Percentiles rank a stretch among this genome's conserved stretches.
These are phyloP conservation scores for Ascoidea asiatica DNA, from an alignment of 805 yeast genomes.

Conservation along the genomic window DNA sequence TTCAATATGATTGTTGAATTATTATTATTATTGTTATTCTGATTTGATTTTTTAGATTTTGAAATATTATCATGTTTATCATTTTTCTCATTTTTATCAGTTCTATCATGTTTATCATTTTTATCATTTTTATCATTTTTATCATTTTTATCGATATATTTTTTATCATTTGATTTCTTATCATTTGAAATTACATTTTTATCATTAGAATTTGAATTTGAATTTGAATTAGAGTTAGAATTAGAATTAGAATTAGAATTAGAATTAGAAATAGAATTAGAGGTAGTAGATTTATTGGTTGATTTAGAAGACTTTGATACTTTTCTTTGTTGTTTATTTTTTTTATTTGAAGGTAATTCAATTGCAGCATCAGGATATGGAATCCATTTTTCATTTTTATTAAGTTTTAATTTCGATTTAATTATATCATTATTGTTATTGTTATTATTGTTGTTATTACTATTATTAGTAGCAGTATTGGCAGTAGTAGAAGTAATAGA, in stretches of 20 bases:
- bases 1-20: not conserved
- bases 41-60: not conserved
- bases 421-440: not conserved
- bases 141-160: not conserved
- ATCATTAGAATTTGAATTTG: not conserved
- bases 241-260: not conserved
- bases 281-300: not conserved
- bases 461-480: not conserved
- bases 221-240: not conserved
- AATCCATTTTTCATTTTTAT: slow-evolving; percentile 8
- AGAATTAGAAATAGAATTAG: not conserved
- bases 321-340: not conserved
- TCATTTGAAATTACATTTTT: not conserved
- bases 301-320: not conserved
- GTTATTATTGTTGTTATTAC: not conserved
- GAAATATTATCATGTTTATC: not conserved
- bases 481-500: not conserved
- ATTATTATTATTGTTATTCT: too few relatives aligned
- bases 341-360: slow-evolving; percentile 5
- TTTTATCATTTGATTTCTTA: not conserved
- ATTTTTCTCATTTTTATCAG: not conserved
- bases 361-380: slow-evolving; percentile 10
- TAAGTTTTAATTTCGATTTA: slow-evolving; percentile 4
- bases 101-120: not conserved
- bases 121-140: too few relatives aligned